These are phyloP conservation scores for Russula ochroleuca DNA, from an alignment of 768 basidiomycete genomes.

Conservation along the genomic window DNA sequence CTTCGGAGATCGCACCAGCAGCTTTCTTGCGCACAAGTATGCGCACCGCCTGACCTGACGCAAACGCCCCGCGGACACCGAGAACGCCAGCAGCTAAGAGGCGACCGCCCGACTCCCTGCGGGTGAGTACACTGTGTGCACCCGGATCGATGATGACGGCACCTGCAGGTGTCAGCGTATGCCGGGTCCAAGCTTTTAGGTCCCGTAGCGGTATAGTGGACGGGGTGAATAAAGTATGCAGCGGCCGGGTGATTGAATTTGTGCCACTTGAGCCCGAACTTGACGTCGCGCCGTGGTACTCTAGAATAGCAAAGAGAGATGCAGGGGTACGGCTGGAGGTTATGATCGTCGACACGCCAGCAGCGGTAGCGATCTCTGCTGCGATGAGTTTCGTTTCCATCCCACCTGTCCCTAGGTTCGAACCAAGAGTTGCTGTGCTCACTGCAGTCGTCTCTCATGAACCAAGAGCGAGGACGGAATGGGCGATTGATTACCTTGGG, in stretches of 20 bases:
- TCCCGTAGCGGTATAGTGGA: conserved; percentile 70
- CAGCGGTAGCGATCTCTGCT: conserved; percentile 93
- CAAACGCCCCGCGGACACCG: conserved; percentile 83
- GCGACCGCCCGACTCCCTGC: conserved; percentile 83
- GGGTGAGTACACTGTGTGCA: conserved; percentile 80
- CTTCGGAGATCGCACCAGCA: conserved; percentile 25
- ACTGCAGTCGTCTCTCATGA: conserved; percentile 45
- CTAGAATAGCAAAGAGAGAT: conserved; percentile 75
- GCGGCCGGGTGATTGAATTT: conserved; percentile 47
- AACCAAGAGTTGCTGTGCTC: conserved; percentile 88
- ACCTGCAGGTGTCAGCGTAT: conserved; percentile 87
- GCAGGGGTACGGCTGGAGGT: conserved; percentile 76
- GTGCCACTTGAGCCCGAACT: conserved; percentile 19
- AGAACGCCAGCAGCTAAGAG: conserved; percentile 90
- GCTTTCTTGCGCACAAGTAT: conserved; percentile 55
- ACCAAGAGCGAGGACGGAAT: neutral
- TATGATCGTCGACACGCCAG: conserved; percentile 90
- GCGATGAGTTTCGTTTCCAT: conserved; percentile 99
- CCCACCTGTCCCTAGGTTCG: conserved; percentile 91
- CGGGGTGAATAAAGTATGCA: conserved; percentile 86
- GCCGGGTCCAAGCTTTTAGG: conserved; percentile 95
- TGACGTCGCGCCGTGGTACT: conserved; percentile 49
- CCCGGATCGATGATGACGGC: conserved; percentile 85
- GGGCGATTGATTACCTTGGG: conserved; percentile 53
- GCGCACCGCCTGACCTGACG: conserved; percentile 89